Evolutionary conservation across 2,329 filamentous ascomycete species (phyloP).

Genomic region (Polychaeton citri): DNA sequence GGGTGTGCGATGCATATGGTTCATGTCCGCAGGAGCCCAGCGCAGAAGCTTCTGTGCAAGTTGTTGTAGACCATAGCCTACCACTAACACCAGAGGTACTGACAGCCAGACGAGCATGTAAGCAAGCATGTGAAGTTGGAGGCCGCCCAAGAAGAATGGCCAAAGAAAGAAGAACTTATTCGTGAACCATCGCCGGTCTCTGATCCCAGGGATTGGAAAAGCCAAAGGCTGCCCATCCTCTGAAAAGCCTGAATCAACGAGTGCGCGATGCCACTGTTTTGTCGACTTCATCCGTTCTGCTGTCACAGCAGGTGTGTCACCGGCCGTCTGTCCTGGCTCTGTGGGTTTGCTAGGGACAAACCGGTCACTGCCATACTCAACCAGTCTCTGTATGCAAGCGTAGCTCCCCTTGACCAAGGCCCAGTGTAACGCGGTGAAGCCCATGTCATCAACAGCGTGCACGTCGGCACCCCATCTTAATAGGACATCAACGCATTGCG

Average conservation of each 20-base stretch:
- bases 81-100: slow-evolving; percentile 54
- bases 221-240: slow-evolving; percentile 59
- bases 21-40: slow-evolving; percentile 78
- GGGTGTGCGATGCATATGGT: slow-evolving; percentile 79
- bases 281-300: slow-evolving; percentile 83
- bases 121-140: slow-evolving; percentile 58
- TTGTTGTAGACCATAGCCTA: slow-evolving; percentile 62
- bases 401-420: slow-evolving; percentile 85
- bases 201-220: slow-evolving; percentile 62
- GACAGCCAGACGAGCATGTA: slow-evolving; percentile 61
- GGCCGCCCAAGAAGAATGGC: slow-evolving; percentile 66
- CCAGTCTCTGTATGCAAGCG: slow-evolving; percentile 78
- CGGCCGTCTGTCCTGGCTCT: slow-evolving; percentile 35
- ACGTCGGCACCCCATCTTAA: slow-evolving; percentile 92
- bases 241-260: slow-evolving; percentile 74
- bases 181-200: slow-evolving; percentile 66
- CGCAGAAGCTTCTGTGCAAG: slow-evolving; percentile 63
- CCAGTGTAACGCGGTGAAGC: slow-evolving; percentile 93
- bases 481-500: slow-evolving; percentile 81
- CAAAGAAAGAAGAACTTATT: slow-evolving; percentile 80
- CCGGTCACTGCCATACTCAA: slow-evolving; percentile 90
- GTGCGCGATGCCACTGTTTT: slow-evolving; percentile 66
- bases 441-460: slow-evolving; percentile 77
- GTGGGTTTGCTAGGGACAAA: slow-evolving; percentile 63
- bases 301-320: slow-evolving; percentile 78